Evolutionary conservation across 2,329 filamentous ascomycete genomes (phyloP), one percentile per base, ranked within the genome.

Genomic region (Fusarium ramigenum): DNA sequence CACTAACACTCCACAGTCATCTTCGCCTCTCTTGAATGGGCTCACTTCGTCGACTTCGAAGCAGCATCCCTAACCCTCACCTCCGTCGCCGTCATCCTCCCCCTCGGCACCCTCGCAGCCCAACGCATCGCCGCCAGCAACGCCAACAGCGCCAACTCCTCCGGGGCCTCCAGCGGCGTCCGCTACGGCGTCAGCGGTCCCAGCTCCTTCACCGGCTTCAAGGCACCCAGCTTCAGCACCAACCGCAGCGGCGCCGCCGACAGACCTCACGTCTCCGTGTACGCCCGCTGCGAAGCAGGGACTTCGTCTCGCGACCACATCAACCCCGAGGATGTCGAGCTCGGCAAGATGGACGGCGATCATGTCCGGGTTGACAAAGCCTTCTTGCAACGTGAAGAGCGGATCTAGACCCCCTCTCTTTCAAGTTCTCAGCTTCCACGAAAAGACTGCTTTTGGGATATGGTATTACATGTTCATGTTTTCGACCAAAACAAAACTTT

Each of bases 81-180:
- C 0, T 84, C 86, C 1, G 85, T 89, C 46, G 82, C 85, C 69
- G 77, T 88, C 56, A 83, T 89, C 43, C 82, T 90, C 1, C 87
- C 87, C 0, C 82, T 89, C 2, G 87, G 86, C 62, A 85, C 85
- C 9, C 82, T 89, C 36, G 81, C 86, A 19, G 87, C 87, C 12
- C 86, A 87, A 73, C 84, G 85, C 42, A 63, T 73, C 47, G 78
- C 87, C 47, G 79, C 82, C 25, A 75, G 47, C 58, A 77, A 75
- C 14, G 54, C 62, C 56, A 79, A 69, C 60, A 64, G 75, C 28
- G 64, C 68, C 30, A 67, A 76, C 57, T 58, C 67, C 14, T 73
- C 77, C 7, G 57, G 60, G 16, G 65, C 54, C 23, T 77, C 73
- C 21, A 72, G 66, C 53, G 65, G 68, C 34, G 46, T 58, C 30